Evolutionary conservation across 805 yeast genomes (phyloP).

Genomic region (Crinitomyces ghanaensis): DNA sequence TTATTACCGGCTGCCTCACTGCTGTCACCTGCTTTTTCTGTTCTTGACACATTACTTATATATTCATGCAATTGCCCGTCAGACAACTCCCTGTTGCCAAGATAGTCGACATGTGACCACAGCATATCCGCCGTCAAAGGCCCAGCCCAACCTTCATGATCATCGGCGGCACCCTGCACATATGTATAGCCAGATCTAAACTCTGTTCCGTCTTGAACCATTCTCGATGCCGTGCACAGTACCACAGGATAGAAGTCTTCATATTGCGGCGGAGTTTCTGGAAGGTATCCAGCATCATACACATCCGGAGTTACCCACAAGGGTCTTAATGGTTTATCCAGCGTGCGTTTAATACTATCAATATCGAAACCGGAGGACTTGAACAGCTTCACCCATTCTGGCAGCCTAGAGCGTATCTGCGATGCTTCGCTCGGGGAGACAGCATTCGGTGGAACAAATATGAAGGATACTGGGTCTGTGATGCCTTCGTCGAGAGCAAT

Average conservation of each 20-base stretch:
- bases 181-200: constrained; percentile 42
- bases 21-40: constrained; percentile 4
- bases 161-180: constrained; percentile 92
- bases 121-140: constrained; percentile 41
- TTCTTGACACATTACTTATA: too few species aligned
- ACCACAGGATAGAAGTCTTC: constrained; percentile 34
- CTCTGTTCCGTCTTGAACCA: constrained; percentile 47
- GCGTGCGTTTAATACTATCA: constrained; percentile 23
- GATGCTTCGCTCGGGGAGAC: constrained; percentile 47
- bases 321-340: constrained; percentile 49
- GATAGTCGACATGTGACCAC: constrained; percentile 34
- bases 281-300: constrained; percentile 21
- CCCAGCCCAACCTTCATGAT: constrained; percentile 77
- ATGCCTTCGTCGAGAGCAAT: too few species aligned
- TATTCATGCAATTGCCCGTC: constrained; percentile 11
- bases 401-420: constrained; percentile 38
- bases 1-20: background rate
- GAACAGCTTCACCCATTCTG: constrained; percentile 37
- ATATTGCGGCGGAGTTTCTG: constrained; percentile 26
- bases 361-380: constrained; percentile 31
- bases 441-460: constrained; percentile 39
- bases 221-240: constrained; percentile 51
- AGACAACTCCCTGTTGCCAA: constrained; percentile 8
- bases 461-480: constrained; percentile 21
- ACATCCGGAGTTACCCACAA: constrained; percentile 56